Evolutionary conservation across 2,329 filamentous ascomycete species (phyloP), one percentile per base, ranked within the genome.

Genomic region (Truncatella angustata): DNA sequence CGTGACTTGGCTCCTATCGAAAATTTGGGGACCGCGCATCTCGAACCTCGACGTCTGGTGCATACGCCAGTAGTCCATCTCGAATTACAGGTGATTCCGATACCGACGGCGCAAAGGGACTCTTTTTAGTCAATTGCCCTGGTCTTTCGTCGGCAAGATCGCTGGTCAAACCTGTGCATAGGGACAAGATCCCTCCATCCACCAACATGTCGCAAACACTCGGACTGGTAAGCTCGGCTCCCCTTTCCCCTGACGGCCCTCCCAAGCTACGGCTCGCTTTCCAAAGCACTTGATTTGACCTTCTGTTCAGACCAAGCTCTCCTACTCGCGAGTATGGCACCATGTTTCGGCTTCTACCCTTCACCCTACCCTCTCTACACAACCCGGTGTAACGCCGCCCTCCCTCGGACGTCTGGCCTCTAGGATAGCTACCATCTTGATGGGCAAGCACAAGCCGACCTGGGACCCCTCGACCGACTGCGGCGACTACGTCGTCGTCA

Each of bases 361-460:
- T 70, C 84, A 87, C 65, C 72, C 77, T n/a, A 77, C 72, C 14
- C 81, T 87, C 62, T 84, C 74, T 62, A 85, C 73, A 55, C 78
- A 70, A 68, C 79, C 62, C 60, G 73, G 77, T 60, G 70, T 84
- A 21, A 85, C 85, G 18, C 80, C 84, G 16, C 91, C 91, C 12
- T 86, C 91, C n/a, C 87, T 97, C 36, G 93, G 93, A 61, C 91
- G 93, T 37, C 81, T 97, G 48, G 93, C 93, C 56, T 91, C 88
- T 49, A 85, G 88, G 57, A 96, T 97, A 70, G 93, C 92, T 56
- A 78, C 87, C 50, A 79, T 90, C 55, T 84, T 97, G 49, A 97
- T 97, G 92, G 94, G 94, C 75, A 99, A 99, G 80, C 88, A 99
- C 81, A 99, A 99, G 76, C 94, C 94, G 20, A 96, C 94, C 71